Evolutionary conservation across 2,329 filamentous ascomycete genomes (phyloP).

Genomic region (Aspergillus caelatus): DNA sequence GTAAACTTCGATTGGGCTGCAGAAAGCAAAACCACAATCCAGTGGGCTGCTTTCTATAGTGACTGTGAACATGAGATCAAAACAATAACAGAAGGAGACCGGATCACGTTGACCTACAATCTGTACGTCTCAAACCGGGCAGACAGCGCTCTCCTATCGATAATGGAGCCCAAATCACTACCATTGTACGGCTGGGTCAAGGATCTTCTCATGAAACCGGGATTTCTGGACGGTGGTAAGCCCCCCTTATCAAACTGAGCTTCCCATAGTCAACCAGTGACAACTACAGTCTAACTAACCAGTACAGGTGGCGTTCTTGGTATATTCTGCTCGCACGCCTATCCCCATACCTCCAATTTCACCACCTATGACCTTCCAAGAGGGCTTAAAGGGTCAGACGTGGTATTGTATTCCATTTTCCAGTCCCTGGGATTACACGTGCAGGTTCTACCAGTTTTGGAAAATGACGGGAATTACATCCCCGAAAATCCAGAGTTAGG

Average conservation of each 20-base stretch:
- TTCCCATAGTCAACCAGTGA: too few relatives aligned
- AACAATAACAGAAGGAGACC: conserved; percentile 55
- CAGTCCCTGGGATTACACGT: conserved; percentile 34
- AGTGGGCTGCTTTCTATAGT: conserved; percentile 44
- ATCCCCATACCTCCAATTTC: conserved; percentile 44
- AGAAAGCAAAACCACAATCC: conserved; percentile 25
- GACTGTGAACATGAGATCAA: conserved; percentile 45
- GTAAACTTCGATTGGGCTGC: conserved; percentile 33
- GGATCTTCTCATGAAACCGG: conserved; percentile 30
- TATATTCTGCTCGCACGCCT: conserved; percentile 51
- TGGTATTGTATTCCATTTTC: conserved; percentile 45
- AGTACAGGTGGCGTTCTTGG: conserved; percentile 49
- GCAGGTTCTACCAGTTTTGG: conserved; percentile 33
- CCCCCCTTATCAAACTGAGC: neutral
- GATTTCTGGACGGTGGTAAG: conserved; percentile 44
- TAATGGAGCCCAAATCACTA: conserved; percentile 37
- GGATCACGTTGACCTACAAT: conserved; percentile 65
- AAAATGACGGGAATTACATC: neutral
- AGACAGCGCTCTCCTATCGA: conserved; percentile 13
- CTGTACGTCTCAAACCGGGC: conserved; percentile 48
- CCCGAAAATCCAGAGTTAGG: neutral
- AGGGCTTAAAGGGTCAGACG: conserved; percentile 52
- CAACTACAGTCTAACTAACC: neutral
- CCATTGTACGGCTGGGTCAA: conserved; percentile 41
- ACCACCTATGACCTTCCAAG: conserved; percentile 32